Conservation (phyloP, 495 filamentous ascomycete species). For the Neurospora sp. region DNA sequence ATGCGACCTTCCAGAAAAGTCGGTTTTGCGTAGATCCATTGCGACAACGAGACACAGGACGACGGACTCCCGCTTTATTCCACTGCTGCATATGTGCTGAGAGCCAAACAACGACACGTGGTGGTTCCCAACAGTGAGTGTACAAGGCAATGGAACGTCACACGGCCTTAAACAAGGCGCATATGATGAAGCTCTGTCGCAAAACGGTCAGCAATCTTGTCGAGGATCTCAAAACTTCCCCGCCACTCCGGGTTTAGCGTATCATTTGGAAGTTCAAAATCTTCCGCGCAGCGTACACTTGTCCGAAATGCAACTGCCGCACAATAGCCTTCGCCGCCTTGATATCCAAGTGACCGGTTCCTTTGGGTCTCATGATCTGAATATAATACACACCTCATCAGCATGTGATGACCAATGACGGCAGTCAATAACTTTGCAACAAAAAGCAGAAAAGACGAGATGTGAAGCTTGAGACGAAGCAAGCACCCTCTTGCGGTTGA, state of each 20-base stretch:
- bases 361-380: background rate
- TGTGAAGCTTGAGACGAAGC: background rate
- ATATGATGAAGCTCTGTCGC: background rate
- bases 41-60: background rate
- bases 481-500: background rate
- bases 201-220: background rate
- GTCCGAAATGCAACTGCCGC: background rate
- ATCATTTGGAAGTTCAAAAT: background rate
- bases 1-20: background rate
- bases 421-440: background rate
- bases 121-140: background rate
- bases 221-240: background rate
- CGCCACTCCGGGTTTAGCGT: background rate
- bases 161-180: background rate
- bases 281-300: background rate
- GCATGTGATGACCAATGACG: background rate
- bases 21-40: background rate
- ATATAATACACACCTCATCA: background rate
- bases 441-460: background rate
- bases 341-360: background rate
- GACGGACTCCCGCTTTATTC: background rate
- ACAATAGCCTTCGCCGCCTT: background rate
- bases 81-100: background rate
- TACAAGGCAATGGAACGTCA: background rate
- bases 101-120: slow-evolving; percentile 1